Base-by-base conservation (phyloP, 768 basidiomycete genomes). In the Erythrobasidium yunnanense region DNA sequence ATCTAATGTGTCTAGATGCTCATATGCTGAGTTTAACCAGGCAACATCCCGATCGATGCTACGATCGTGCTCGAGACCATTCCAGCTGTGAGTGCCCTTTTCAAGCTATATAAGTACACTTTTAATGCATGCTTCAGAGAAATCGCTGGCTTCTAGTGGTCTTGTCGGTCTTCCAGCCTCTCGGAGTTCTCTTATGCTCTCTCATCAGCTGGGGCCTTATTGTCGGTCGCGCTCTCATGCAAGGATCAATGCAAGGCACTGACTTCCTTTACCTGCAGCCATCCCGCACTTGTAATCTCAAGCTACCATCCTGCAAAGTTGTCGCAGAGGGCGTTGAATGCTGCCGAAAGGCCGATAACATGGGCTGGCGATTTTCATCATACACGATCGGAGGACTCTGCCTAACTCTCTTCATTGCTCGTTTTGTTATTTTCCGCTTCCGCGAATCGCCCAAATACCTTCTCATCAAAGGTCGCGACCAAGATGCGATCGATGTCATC, bases 401-500 rank as follows among this genome's bases (percentile, higher is more conserved):
- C 2, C 68, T 78, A 29, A 32, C 70, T 52, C 69, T 78, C 58
- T 78, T 78, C 71, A 58, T 75, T 68, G 50, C 72, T n/a, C 77
- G 78, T 29, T 77, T 74, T 70, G 65, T 77, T 50, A 68, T 77
- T 47, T 78, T 78, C 70, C 73, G 57, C 13, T 78, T 78, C 69
- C 69, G 73, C 53, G 77, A 77, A 47, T 74, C 74, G 20, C 78
- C 78, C 34, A 78, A 78, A 69, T 78, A 74, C 74, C 72, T 78
- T 7, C 68, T 78, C 33, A 68, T 71, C 32, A 74, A 74, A 54
- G 78, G 78, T 17, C 71, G 70, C 42, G 77, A 78, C 65, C 72
- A 72, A 4, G 74, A 76, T 32, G 77, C 77, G 1, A 73, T 78
- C 67, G 72, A 73, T 4, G 77, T 78, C 23, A 56, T 78, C n/a